These are phyloP conservation scores for Fonsecaea monophora DNA, from an alignment of 2,329 filamentous ascomycete genomes.

Conservation along the genomic window DNA sequence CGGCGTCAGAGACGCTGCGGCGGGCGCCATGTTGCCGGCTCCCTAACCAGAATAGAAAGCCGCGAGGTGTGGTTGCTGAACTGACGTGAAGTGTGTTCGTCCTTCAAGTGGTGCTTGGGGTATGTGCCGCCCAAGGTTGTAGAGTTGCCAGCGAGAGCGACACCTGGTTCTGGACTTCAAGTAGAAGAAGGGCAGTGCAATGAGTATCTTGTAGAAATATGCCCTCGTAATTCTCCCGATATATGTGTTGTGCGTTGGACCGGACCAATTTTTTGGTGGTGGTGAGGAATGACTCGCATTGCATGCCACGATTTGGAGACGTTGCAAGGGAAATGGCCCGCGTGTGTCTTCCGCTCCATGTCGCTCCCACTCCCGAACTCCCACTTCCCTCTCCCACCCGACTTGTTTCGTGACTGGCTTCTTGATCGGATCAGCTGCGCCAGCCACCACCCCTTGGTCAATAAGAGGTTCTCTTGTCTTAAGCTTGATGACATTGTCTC, in stretches of 20 bases:
- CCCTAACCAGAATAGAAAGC: slow-evolving; percentile 7
- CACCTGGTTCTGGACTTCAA: neutral
- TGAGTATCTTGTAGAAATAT: neutral
- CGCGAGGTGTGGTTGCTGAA: neutral
- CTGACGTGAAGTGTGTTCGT: neutral
- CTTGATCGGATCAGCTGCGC: slow-evolving; percentile 20
- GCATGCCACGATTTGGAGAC: slow-evolving; percentile 8
- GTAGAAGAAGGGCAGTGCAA: neutral
- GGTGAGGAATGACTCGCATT: neutral
- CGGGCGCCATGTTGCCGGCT: slow-evolving; percentile 28
- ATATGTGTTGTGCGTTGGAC: neutral
- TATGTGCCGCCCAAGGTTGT: neutral
- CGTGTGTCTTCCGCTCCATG: neutral
- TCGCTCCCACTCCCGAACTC: slow-evolving; percentile 4
- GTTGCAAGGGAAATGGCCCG: slow-evolving; percentile 1
- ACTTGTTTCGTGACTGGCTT: slow-evolving; percentile 1
- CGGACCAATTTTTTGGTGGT: neutral
- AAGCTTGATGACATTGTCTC: slow-evolving; percentile 12
- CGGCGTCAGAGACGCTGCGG: slow-evolving; percentile 57
- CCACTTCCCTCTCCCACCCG: slow-evolving; percentile 1
- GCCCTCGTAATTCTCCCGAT: neutral
- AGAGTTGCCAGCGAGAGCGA: neutral
- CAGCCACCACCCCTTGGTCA: slow-evolving; percentile 7
- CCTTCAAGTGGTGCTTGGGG: neutral
- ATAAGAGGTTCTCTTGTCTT: neutral